A percentile compares a stretch with the other conserved stretches of the same genome.
phyloP scores from a whole-genome alignment of 2,329 filamentous ascomycete genomes.

The Epichloe aotearoae region DNA sequence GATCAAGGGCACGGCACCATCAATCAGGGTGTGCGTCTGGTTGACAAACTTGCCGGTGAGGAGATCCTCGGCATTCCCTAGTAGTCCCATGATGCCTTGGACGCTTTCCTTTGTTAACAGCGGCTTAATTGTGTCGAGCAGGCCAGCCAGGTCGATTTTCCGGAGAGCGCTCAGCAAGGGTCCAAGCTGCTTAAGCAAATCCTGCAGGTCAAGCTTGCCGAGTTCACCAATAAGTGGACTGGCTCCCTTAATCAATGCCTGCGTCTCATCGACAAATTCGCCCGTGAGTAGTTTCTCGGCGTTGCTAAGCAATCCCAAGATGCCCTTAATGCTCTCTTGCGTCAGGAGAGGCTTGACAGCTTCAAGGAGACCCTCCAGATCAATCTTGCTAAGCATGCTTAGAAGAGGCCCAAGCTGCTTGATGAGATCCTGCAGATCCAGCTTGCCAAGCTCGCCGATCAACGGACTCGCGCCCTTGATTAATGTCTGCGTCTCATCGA shows the following conservation, averaged over 20 bases:
- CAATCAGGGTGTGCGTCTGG: slow-evolving; percentile 18
- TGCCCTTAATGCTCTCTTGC: slow-evolving; percentile 15
- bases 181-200: slow-evolving; percentile 15
- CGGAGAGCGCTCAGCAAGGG: slow-evolving; percentile 18
- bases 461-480: slow-evolving; percentile 16
- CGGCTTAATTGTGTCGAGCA: slow-evolving; percentile 20
- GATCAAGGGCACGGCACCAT: slow-evolving; percentile 23
- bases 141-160: slow-evolving; percentile 19
- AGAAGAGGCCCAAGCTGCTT: slow-evolving; percentile 18
- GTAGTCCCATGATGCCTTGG: slow-evolving; percentile 19
- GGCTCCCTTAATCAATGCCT: slow-evolving; percentile 16
- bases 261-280: slow-evolving; percentile 17
- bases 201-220: slow-evolving; percentile 15
- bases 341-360: slow-evolving; percentile 16
- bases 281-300: slow-evolving; percentile 15
- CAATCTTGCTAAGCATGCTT: slow-evolving; percentile 18
- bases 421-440: slow-evolving; percentile 15
- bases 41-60: slow-evolving; percentile 18
- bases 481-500: slow-evolving; percentile 16
- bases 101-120: slow-evolving; percentile 21
- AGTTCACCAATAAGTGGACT: slow-evolving; percentile 12
- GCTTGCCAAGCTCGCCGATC: slow-evolving; percentile 10
- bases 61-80: slow-evolving; percentile 23
- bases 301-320: slow-evolving; percentile 19
- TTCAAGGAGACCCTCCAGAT: slow-evolving; percentile 18